phyloP scores from a whole-genome alignment of 140 eudicot species.

The Anethum foeniculum region DNA sequence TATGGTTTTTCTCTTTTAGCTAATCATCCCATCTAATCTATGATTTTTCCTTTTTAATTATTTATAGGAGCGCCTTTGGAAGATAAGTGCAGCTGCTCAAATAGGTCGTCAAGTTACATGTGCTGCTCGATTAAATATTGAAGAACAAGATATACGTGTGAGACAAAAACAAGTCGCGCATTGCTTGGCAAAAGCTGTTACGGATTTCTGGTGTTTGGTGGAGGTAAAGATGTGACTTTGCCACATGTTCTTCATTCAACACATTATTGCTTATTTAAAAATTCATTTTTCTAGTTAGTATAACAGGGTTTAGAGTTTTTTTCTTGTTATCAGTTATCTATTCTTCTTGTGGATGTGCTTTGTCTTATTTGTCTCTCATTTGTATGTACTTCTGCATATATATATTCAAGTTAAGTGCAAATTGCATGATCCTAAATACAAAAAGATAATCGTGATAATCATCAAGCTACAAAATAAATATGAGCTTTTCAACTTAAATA shows the following conservation, averaged over 20 bases:
- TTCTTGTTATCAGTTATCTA: neutral
- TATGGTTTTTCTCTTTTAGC: neutral
- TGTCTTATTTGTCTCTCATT: neutral
- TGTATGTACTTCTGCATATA: neutral
- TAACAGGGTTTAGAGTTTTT: neutral
- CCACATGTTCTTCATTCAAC: neutral
- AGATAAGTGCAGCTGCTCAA: conserved; percentile 72
- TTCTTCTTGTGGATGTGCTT: neutral
- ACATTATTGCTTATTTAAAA: neutral
- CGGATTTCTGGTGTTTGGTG: conserved; percentile 74
- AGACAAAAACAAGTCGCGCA: conserved; percentile 54
- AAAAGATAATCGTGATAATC: neutral
- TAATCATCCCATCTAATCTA: conserved; percentile 9
- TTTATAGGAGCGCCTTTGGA: conserved; percentile 88
- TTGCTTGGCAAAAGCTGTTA: conserved; percentile 62
- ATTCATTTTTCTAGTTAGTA: neutral
- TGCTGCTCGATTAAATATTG: conserved; percentile 46
- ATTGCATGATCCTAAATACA: neutral
- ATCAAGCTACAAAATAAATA: neutral
- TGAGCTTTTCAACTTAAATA: neutral
- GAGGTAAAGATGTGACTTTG: conserved; percentile 31
- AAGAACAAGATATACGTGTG: conserved; percentile 26
- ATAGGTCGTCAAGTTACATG: conserved; percentile 42
- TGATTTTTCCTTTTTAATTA: conserved; percentile 2
- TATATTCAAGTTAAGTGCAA: neutral